Conservation (phyloP, 768 basidiomycete species). For the Udeniomyces megalosporus region DNA sequence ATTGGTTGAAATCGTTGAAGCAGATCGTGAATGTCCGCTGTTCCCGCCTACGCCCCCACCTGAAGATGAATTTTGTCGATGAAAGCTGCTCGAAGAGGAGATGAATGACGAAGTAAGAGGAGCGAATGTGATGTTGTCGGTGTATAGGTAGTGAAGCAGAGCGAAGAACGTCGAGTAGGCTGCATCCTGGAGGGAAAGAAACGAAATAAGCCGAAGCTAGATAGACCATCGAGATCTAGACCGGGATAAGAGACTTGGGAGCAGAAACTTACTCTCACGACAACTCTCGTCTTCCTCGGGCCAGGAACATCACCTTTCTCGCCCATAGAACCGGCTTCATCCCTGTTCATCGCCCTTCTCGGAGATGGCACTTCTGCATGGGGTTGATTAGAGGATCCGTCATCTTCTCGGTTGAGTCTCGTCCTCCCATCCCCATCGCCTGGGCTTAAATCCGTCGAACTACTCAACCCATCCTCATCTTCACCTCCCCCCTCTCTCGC, state of each 20-base stretch:
- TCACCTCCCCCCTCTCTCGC: no score
- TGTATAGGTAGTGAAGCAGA: slow-evolving; percentile 70
- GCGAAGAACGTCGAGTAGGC: slow-evolving; percentile 50
- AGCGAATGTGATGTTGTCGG: slow-evolving; percentile 42
- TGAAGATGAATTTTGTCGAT: no score
- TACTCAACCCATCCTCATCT: no score
- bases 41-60: no score
- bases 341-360: background rate
- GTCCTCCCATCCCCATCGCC: no score
- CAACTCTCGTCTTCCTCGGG: slow-evolving; percentile 36
- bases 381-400: no score
- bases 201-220: background rate
- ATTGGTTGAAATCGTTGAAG: background rate
- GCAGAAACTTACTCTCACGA: slow-evolving; percentile 35
- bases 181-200: slow-evolving; percentile 21
- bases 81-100: no score
- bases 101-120: slow-evolving; percentile 48
- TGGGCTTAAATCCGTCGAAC: no score
- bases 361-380: no score
- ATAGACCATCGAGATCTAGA: background rate
- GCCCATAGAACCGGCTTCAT: background rate
- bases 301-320: background rate
- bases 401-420: no score
- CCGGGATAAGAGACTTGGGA: background rate
- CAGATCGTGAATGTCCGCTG: background rate